Evolutionary conservation across 2,329 filamentous ascomycete species (phyloP), one percentile per base, ranked within the genome.

Genomic region (Gnomoniopsis smithogilvyi): DNA sequence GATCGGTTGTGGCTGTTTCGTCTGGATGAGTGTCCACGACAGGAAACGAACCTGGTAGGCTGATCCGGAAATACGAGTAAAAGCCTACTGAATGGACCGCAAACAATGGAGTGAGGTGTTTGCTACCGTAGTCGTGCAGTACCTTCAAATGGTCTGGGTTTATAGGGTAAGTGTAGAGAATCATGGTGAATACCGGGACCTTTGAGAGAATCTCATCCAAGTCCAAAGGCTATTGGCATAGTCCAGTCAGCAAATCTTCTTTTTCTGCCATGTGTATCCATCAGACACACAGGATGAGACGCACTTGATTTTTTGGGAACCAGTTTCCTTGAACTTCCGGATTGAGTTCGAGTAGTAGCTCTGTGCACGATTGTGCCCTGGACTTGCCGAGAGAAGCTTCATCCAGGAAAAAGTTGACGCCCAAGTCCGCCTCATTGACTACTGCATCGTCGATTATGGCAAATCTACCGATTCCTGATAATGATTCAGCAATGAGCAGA

Each of bases 21-120:
- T 96, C 92, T 1, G 95, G 95, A 69, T 99, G 95, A 48, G 95
- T 98, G 70, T 99, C 94, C 63, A 99, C 90, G 59, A 99, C 90
- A 6, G 94, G 92, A 67, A 96, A 96, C 30, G 87, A 85, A n/a
- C 85, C 79, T 11, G 91, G 89, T 30, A 96, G 78, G 65, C 84
- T 80, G 30, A 96, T 80, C n/a, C 87, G 89, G 72, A 98, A 96
- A 65, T 90, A 91, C 2, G 91, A 90, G 73, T 95, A 96, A 76
- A 96, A 97, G 30, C 95, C 95, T 45, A 90, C 83, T n/a, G 89
- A 96, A 70, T 96, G 92, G 48, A 95, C 83, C 64, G 92, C 87
- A 59, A 98, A 82, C 15, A 93, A 76, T 0, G 95, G 92, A 19
- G 90, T 89, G 52, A 84, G 80, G 56, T 87, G 77, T 36, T 82